These are phyloP conservation scores for Protomyces arabidopsidicola DNA, from an alignment of 1,139 yeast genomes.

Conservation along the genomic window DNA sequence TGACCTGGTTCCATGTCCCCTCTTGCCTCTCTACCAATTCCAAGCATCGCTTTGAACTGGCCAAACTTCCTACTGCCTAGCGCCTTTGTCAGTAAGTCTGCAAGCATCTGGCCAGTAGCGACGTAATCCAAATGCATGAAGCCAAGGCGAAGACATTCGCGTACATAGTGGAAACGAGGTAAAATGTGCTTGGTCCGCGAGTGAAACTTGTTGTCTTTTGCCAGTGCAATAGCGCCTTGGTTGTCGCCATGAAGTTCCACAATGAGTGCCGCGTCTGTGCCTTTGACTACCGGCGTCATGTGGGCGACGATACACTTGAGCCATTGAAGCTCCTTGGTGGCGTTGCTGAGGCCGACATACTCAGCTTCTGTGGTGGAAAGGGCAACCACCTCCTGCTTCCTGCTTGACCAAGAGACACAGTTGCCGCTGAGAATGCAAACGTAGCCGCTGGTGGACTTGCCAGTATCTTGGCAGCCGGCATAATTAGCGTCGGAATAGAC, in stretches of 20 bases:
- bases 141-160: too few relatives aligned
- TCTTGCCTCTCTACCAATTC: too few relatives aligned
- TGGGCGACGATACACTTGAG: constrained; percentile 12
- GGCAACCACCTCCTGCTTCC: not conserved
- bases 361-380: constrained; percentile 20
- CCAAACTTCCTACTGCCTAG: too few relatives aligned
- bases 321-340: constrained; percentile 33
- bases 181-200: too few relatives aligned
- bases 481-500: constrained; percentile 30
- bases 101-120: too few relatives aligned
- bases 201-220: constrained; percentile 29
- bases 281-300: not conserved
- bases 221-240: constrained; percentile 28
- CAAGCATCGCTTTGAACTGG: too few relatives aligned
- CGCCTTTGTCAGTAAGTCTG: too few relatives aligned
- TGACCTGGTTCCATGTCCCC: too few relatives aligned
- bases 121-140: too few relatives aligned
- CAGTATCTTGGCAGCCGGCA: constrained; percentile 24
- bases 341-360: constrained; percentile 33
- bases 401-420: constrained; percentile 32
- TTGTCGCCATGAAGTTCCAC: constrained; percentile 24
- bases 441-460: constrained; percentile 32
- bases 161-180: too few relatives aligned
- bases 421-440: constrained; percentile 31
- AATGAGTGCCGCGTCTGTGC: not conserved